Evolutionary conservation across 2,329 filamentous ascomycete species (phyloP).

Genomic region (Penicillium sp.): DNA sequence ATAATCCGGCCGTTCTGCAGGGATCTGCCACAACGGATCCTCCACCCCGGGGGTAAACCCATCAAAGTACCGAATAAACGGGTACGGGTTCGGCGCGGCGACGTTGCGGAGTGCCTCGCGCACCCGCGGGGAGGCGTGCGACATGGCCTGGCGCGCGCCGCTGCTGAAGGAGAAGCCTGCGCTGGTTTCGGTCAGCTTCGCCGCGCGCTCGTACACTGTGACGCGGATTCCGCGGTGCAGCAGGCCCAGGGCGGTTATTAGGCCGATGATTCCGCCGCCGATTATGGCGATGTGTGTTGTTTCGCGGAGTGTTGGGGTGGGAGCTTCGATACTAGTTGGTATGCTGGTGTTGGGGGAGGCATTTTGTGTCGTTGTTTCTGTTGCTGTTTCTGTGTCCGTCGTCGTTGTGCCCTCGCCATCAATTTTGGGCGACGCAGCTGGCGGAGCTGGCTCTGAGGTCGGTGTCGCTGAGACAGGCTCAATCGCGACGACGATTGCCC

Average conservation of each 20-base stretch:
- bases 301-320: neutral
- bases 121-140: neutral
- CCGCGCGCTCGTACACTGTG: constrained; percentile 10
- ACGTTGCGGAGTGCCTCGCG: neutral
- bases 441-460: too few species aligned
- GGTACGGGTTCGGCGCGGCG: neutral
- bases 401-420: too few species aligned
- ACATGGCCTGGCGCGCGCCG: constrained; percentile 7
- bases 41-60: neutral
- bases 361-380: too few species aligned
- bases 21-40: neutral
- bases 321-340: too few species aligned
- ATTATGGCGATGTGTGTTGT: constrained; percentile 14
- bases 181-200: constrained; percentile 7
- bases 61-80: constrained; percentile 4
- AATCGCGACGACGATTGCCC: neutral
- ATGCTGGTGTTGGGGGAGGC: too few species aligned
- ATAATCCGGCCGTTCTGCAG: neutral
- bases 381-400: too few species aligned
- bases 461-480: too few species aligned
- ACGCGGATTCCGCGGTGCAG: constrained; percentile 5
- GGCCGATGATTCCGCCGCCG: constrained; percentile 17
- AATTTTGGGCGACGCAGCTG: too few species aligned
- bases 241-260: constrained; percentile 15
- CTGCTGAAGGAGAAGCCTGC: constrained; percentile 11